Conservation (phyloP, 345 rosid genomes). For the Populus euphratica region DNA sequence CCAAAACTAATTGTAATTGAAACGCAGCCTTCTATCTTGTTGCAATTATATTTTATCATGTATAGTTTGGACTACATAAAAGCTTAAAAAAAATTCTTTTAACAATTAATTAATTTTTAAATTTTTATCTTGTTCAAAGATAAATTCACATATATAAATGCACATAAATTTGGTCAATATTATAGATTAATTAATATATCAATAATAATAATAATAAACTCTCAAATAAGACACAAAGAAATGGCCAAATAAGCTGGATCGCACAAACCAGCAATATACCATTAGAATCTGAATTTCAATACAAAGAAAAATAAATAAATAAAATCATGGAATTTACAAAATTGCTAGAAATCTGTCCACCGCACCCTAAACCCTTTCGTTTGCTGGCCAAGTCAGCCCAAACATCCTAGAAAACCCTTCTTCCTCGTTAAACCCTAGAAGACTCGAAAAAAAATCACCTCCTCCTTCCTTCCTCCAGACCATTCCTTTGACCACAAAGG, state of each 20-base stretch:
- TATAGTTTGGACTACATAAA: too few relatives aligned
- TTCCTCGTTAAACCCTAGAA: conserved; percentile 13
- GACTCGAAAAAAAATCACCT: neutral
- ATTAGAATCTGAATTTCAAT: too few relatives aligned
- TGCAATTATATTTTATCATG: too few relatives aligned
- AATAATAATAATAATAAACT: neutral
- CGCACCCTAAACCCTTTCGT: neutral
- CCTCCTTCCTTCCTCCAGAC: neutral
- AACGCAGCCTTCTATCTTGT: too few relatives aligned
- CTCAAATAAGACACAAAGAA: neutral
- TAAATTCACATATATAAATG: too few relatives aligned
- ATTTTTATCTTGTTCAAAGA: too few relatives aligned
- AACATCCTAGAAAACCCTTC: neutral
- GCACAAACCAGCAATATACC: neutral
- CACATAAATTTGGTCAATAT: too few relatives aligned
- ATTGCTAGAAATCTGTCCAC: neutral
- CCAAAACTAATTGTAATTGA: too few relatives aligned
- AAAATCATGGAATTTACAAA: neutral
- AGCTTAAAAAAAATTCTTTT: too few relatives aligned
- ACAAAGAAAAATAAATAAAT: neutral
- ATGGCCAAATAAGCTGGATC: neutral
- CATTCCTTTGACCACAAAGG: neutral
- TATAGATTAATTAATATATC: neutral
- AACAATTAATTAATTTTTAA: too few relatives aligned
- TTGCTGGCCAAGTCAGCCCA: neutral